phyloP scores from a whole-genome alignment of 2,329 filamentous ascomycete genomes.

The Colletotrichum melonis region DNA sequence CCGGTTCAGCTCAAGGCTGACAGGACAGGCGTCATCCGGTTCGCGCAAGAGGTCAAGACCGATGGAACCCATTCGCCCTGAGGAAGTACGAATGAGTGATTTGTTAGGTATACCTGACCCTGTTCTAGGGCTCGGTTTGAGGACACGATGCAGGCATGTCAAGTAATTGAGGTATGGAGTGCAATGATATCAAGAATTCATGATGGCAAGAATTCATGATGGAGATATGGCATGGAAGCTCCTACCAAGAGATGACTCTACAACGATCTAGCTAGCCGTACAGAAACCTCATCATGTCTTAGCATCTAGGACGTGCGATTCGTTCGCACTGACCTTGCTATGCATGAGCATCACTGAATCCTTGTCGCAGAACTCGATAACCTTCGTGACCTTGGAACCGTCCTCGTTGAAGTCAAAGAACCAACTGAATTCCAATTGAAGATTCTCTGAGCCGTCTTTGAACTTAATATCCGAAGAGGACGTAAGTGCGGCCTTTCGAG shows the following conservation, averaged over 20 bases:
- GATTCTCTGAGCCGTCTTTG: not conserved
- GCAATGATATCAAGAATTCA: not conserved
- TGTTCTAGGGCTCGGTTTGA: not conserved
- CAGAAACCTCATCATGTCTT: not conserved
- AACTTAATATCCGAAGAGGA: not conserved
- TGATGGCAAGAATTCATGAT: not conserved
- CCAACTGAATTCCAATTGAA: not conserved
- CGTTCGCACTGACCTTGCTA: not conserved
- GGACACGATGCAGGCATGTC: not conserved
- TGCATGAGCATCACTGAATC: constrained; percentile 43
- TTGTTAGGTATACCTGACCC: not conserved
- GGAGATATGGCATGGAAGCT: not conserved
- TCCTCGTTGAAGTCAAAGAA: constrained; percentile 23
- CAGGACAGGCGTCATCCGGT: not conserved
- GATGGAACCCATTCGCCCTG: not conserved
- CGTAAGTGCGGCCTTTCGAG: constrained; percentile 16
- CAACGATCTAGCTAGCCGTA: not conserved
- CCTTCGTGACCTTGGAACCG: constrained; percentile 21
- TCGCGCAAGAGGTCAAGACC: not conserved
- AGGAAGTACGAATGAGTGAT: not conserved
- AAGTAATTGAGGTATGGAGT: not conserved
- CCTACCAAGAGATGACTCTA: not conserved
- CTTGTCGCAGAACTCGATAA: constrained; percentile 45
- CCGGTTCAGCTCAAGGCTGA: not conserved
- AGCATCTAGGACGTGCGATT: not conserved